Conservation (phyloP, 306 rosid species). For the Mimosa pudica region DNA sequence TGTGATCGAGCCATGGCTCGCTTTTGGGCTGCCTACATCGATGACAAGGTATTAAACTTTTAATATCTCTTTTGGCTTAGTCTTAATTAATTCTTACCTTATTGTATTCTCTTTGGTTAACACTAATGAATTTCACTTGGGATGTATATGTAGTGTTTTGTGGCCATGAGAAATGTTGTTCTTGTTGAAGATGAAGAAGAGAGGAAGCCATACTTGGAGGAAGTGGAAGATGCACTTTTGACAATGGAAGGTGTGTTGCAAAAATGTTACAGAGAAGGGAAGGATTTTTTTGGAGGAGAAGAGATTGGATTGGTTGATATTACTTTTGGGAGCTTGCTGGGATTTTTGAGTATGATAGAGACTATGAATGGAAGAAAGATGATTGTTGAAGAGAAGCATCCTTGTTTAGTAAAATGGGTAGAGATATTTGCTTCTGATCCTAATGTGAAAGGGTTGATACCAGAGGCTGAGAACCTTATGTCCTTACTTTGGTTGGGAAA, state of each 20-base stretch:
- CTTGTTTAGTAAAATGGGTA: slow-evolving; percentile 59
- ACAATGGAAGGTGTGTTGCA: slow-evolving; percentile 40
- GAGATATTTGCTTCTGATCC: slow-evolving; percentile 46
- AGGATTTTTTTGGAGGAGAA: too few species aligned
- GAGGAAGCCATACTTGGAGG: slow-evolving; percentile 36
- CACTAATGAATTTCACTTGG: not conserved
- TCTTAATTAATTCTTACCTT: not conserved
- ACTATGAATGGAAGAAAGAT: slow-evolving; percentile 39
- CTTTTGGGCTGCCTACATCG: slow-evolving; percentile 49
- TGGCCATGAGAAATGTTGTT: slow-evolving; percentile 8
- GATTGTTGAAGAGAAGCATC: slow-evolving; percentile 46
- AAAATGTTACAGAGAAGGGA: not conserved
- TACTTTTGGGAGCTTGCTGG: too few species aligned
- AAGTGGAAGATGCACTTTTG: slow-evolving; percentile 21
- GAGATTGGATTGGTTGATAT: too few species aligned
- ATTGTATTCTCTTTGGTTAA: not conserved
- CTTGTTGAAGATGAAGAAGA: slow-evolving; percentile 32
- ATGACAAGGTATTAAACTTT: slow-evolving; percentile 37
- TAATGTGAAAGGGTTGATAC: slow-evolving; percentile 54
- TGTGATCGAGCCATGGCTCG: slow-evolving; percentile 46
- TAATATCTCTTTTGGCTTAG: not conserved
- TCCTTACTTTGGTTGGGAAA: not conserved
- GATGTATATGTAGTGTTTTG: slow-evolving; percentile 28
- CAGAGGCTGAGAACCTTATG: slow-evolving; percentile 46
- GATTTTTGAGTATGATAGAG: too few species aligned